Evolutionary conservation across 352 stramenopile species (phyloP), one percentile per base, ranked within the genome.

Genomic region (Aphanomyces euteiches): DNA sequence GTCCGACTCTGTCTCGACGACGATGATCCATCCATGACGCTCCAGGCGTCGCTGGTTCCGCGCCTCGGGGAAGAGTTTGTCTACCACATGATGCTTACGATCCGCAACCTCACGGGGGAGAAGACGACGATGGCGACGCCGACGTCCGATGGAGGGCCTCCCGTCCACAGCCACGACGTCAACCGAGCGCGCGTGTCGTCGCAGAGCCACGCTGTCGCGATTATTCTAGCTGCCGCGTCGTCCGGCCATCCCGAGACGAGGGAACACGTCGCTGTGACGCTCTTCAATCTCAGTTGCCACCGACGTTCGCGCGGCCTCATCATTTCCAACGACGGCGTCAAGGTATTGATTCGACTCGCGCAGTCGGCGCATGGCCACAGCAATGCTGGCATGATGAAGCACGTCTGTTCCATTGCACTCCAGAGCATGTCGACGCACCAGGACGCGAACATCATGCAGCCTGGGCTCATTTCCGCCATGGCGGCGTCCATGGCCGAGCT

Each of bases 261-360:
- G 17, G 81, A 92, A 69, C 77, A 94, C 40, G 82, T 90, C 8
- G 74, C 87, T 57, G 77, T 92, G 21, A 73, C 83, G 21, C 66
- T 94, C 21, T 77, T 89, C 72, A 94, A 89, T 73, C 73, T 92
- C 15, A 78, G 82, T 38, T 71, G 77, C 34, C 74, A 86, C 65
- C 75, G 73, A 36, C 83, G 80, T 36, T 88, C 79, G 67, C 83
- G 87, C 28, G 72, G 79, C 65, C 80, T 90, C 36, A 65, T 94
- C 36, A 81, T 92, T 73, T 87, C 88, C 73, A 73, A 90, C 67
- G 83, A 94, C 60, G 86, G 78, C n/a, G 82, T 92, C n/a, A 90
- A 89, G 65, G 77, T 79, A 41, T 73, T 92, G 15, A 68, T 92
- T 15, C 75, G 77, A 1, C 76, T 92, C 17, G 81, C 75, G 1